Evolutionary conservation across 2,329 filamentous ascomycete genomes (phyloP).

Genomic region (Sclerotinia nivalis): DNA sequence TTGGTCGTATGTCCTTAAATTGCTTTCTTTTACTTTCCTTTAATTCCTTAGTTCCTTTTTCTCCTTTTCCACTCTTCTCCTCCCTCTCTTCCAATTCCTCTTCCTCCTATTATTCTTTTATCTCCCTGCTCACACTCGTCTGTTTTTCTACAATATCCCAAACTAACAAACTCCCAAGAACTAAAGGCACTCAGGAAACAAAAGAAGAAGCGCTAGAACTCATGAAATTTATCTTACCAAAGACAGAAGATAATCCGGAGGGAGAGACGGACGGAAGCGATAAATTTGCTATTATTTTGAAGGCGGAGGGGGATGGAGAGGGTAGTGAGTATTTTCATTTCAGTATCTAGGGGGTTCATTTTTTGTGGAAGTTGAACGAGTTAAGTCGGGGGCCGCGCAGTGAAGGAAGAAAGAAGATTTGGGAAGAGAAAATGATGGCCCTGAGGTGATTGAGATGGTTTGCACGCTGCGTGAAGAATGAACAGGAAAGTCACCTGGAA

Average conservation of each 20-base stretch:
- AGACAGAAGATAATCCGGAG: neutral
- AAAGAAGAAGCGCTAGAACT: neutral
- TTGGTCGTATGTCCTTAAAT: conserved; percentile 29
- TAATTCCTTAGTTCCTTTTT: neutral
- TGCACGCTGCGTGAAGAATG: no score
- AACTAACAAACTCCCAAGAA: neutral
- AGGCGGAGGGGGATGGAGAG: neutral
- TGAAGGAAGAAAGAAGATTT: no score
- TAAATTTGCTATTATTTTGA: conserved; percentile 21
- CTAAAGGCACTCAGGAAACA: neutral
- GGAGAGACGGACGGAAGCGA: conserved; percentile 1
- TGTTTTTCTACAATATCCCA: no score
- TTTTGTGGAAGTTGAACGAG: no score
- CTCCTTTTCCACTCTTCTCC: neutral
- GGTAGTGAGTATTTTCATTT: neutral
- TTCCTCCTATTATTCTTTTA: no score
- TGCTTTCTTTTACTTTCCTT: neutral
- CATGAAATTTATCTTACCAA: neutral
- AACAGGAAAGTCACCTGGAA: neutral
- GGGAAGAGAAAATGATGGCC: no score
- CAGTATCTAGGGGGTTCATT: neutral
- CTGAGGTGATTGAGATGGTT: no score
- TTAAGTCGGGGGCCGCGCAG: neutral
- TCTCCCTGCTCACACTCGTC: no score
- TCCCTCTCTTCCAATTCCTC: no score